Evolutionary conservation across 139 green algal genomes (phyloP).

Genomic region (Auxenochlorella pyrenoidosa): DNA sequence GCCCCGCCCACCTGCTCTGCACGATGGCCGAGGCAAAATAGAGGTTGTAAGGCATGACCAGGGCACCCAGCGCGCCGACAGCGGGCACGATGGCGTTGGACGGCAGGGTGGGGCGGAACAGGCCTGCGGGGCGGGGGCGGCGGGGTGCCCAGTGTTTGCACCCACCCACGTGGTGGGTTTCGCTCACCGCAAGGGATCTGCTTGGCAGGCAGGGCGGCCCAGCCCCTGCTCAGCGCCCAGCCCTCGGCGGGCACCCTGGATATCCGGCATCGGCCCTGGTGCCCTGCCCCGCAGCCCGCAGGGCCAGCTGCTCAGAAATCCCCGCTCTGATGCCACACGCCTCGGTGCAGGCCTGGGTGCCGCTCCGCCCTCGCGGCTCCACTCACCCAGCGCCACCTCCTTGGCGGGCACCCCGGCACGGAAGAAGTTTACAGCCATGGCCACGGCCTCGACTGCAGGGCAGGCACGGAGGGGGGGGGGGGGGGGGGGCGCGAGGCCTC

Average conservation of each 20-base stretch:
- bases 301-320: too few relatives aligned
- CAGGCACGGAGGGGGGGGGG: background rate
- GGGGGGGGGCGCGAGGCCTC: background rate
- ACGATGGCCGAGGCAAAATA: constrained; percentile 46
- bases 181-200: too few relatives aligned
- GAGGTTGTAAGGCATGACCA: constrained; percentile 58
- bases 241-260: too few relatives aligned
- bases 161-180: too few relatives aligned
- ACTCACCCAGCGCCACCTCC: constrained; percentile 34
- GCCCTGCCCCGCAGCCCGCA: too few relatives aligned
- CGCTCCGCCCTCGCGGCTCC: background rate
- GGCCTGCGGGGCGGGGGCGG: background rate
- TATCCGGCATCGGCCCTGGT: too few relatives aligned
- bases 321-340: background rate
- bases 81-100: constrained; percentile 30
- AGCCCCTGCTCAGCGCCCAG: too few relatives aligned
- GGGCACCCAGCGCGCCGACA: constrained; percentile 43
- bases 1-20: constrained; percentile 28
- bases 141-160: background rate
- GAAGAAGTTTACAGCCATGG: constrained; percentile 46
- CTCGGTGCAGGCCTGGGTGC: too few relatives aligned
- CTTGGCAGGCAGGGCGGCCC: too few relatives aligned
- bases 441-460: background rate
- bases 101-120: constrained; percentile 41
- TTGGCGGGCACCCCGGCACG: constrained; percentile 30